Percentiles rank a stretch among this genome's conserved stretches.
Evolutionary conservation across 331 rosid species (phyloP).

Genomic region (Telfairia occidentalis): DNA sequence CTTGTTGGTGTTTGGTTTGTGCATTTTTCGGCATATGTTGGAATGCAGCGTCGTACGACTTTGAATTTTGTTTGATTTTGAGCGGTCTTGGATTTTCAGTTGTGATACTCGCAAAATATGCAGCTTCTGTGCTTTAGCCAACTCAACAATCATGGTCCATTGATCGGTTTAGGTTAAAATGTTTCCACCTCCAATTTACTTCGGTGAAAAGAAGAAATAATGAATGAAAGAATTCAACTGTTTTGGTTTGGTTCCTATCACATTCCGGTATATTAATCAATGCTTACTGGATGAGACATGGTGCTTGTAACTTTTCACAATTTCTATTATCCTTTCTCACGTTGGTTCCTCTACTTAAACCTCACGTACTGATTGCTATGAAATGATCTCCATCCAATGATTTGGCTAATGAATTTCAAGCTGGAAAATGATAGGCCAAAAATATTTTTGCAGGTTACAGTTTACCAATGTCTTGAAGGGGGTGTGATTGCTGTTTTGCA

Average conservation of each 20-base stretch:
- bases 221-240: too few relatives aligned
- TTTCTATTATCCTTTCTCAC: neutral
- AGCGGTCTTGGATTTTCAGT: conserved; percentile 69
- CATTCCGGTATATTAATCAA: neutral
- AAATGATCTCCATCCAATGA: neutral
- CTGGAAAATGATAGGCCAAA: neutral
- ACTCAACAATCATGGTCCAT: neutral
- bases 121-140: neutral
- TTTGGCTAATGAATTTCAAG: neutral
- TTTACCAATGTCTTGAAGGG: conserved; percentile 78
- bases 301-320: neutral
- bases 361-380: neutral
- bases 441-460: conserved; percentile 50
- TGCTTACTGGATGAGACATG: neutral
- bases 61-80: conserved; percentile 31
- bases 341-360: neutral
- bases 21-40: neutral
- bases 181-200: neutral
- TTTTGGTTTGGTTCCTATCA: too few relatives aligned
- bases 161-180: neutral
- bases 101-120: conserved; percentile 35
- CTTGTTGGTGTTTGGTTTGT: neutral
- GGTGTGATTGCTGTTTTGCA: conserved; percentile 87
- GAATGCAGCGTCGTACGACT: neutral
- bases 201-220: too few relatives aligned